Conservation (phyloP, 306 rosid genomes). For the Trichosanthes cucumerina region DNA sequence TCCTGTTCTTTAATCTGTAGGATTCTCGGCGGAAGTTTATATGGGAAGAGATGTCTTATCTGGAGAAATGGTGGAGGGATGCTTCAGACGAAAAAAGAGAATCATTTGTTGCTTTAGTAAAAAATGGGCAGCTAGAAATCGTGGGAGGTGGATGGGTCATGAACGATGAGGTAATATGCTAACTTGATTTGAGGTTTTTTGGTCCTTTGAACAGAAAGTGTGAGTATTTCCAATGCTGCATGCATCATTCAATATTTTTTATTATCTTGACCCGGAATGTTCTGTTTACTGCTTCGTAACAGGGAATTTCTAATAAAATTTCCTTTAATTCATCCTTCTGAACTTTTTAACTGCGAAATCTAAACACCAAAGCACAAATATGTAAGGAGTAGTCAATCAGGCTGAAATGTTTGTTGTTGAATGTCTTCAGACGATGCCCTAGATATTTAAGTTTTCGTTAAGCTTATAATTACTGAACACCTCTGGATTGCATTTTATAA, state of each 20-base stretch:
- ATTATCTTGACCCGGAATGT: background rate
- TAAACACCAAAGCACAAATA: background rate
- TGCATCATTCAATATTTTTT: background rate
- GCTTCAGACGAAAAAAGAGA: slow-evolving; percentile 55
- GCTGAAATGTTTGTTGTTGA: background rate
- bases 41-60: slow-evolving; percentile 99
- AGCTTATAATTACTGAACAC: background rate
- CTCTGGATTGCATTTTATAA: background rate
- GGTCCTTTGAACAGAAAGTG: background rate
- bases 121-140: slow-evolving; percentile 86
- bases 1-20: slow-evolving; percentile 27
- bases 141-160: slow-evolving; percentile 99
- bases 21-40: slow-evolving; percentile 82
- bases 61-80: slow-evolving; percentile 99
- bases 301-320: background rate
- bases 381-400: background rate
- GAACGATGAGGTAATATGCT: slow-evolving; percentile 85
- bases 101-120: slow-evolving; percentile 50
- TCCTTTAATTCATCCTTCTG: background rate
- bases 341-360: background rate
- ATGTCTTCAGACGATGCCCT: background rate
- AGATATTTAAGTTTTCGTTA: background rate
- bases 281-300: background rate
- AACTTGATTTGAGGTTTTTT: slow-evolving; percentile 3
- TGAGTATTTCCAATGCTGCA: background rate